Percentiles rank a stretch among this genome's conserved stretches.
Evolutionary conservation across 768 basidiomycete genomes (phyloP).

Genomic region (Boletus tomentosulus): DNA sequence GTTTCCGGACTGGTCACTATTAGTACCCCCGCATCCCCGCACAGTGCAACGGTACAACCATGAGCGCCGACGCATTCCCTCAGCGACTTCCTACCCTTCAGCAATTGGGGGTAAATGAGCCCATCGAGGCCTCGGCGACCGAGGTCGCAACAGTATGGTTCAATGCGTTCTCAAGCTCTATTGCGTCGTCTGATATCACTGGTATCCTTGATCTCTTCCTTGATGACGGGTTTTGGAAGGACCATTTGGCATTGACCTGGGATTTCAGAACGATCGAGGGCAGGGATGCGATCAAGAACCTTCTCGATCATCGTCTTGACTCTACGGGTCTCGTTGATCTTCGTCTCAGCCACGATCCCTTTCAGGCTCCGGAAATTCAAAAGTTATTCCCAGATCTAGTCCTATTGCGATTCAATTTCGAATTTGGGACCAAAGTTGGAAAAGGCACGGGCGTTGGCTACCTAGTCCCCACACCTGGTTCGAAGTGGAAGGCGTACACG

Average conservation of each 20-base stretch:
- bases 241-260: conserved; percentile 52
- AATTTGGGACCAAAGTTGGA: conserved; percentile 49
- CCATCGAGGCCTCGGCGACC: conserved; percentile 11
- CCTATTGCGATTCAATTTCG: conserved; percentile 54
- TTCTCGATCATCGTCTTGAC: conserved; percentile 38
- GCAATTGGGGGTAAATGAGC: conserved; percentile 23
- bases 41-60: background rate
- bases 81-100: conserved; percentile 30
- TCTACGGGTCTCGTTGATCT: conserved; percentile 19
- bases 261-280: conserved; percentile 50
- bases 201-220: conserved; percentile 27
- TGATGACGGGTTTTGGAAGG: conserved; percentile 44
- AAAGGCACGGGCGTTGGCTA: conserved; percentile 51
- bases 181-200: conserved; percentile 14
- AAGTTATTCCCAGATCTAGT: conserved; percentile 50
- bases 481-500: conserved; percentile 56
- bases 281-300: conserved; percentile 33
- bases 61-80: conserved; percentile 20
- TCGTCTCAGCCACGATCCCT: conserved; percentile 16
- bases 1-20: background rate
- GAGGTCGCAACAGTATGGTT: conserved; percentile 26
- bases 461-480: conserved; percentile 42
- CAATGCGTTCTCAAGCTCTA: conserved; percentile 18
- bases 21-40: background rate
- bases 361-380: conserved; percentile 32